Base-by-base conservation (phyloP, 2,329 filamentous ascomycete species). In the Byssochlamys sp. region DNA sequence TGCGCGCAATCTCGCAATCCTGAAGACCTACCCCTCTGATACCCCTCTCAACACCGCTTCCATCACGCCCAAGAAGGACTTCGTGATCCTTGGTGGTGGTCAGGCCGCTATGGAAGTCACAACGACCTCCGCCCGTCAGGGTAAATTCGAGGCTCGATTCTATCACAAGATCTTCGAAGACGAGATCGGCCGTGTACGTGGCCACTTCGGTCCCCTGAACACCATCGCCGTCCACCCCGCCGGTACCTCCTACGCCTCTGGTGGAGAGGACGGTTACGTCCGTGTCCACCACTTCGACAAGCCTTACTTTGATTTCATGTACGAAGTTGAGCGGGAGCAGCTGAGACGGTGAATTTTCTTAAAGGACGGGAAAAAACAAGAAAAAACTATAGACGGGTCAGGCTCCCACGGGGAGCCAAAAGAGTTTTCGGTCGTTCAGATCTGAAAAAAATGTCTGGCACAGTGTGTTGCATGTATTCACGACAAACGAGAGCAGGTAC, bases 141-240 rank as follows among this genome's bases (percentile, higher is more conserved):
- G 94, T 78, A 97, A 97, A 80, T 99, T 99, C 81, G 94, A 99
- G 78, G 94, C 94, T 51, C 87, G 94, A 65, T 99, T 99, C 83
- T 99, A 96, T 83, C 94, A 99, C 86, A 97, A 95, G 84, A 88
- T 99, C 74, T 97, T 99, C 74, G 91, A 96, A 78, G 92, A 99
- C 77, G 94, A 99, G 81, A 92, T 97, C 70, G 94, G 94, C 66
- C 88, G 94, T 81, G 94, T 99, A 63, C 85, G 91, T 72, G 94
- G 94, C 62, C 94, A 99, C 77, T 99, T 99, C 77, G 94, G 94
- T 72, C 94, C 89, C 65, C 81, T 96, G 61, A 96, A 99, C 82
- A 96, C 94, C 62, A 90, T 99, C 66, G 91, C 94, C 53, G 90
- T 90, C 58, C 90, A 96, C 76, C 94, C 94, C 29, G 87, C 87